These are phyloP conservation scores for Vicia faba DNA, from an alignment of 306 rosid species.

Conservation along the genomic window DNA sequence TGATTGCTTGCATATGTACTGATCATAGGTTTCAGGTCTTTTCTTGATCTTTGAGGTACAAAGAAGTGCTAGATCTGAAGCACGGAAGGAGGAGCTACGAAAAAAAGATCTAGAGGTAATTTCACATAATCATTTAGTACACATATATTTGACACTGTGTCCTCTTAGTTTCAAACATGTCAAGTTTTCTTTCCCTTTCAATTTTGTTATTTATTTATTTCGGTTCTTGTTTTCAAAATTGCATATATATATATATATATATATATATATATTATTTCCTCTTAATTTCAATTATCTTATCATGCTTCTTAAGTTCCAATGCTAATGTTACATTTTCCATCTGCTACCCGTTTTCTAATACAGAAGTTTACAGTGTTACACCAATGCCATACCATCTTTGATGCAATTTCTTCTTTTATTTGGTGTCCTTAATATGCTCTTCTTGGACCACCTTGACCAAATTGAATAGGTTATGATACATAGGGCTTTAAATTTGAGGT, in stretches of 20 bases:
- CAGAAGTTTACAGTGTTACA: no score
- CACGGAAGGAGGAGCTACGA: conserved; percentile 84
- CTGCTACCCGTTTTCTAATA: no score
- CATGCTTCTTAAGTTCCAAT: conserved; percentile 7
- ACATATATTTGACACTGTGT: conserved; percentile 7
- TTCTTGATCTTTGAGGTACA: conserved; percentile 83
- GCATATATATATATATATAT: conserved; percentile 11
- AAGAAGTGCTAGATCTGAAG: conserved; percentile 89
- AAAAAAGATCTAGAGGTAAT: conserved; percentile 79
- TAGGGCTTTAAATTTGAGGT: no score
- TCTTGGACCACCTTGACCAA: no score
- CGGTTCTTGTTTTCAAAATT: conserved; percentile 20
- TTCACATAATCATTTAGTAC: conserved; percentile 7
- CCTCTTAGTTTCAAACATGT: conserved; percentile 14
- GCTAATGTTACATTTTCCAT: neutral
- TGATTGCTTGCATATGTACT: conserved; percentile 24
- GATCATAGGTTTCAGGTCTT: conserved; percentile 70
- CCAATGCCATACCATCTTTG: no score
- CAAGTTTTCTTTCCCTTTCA: conserved; percentile 2
- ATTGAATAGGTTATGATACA: no score
- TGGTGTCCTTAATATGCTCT: no score
- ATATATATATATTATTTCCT: conserved; percentile 6
- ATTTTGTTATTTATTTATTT: neutral
- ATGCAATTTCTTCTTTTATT: no score
- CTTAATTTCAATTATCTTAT: neutral